Conservation (phyloP, 768 basidiomycete genomes). For the Rhizopogon vesiculosus region DNA sequence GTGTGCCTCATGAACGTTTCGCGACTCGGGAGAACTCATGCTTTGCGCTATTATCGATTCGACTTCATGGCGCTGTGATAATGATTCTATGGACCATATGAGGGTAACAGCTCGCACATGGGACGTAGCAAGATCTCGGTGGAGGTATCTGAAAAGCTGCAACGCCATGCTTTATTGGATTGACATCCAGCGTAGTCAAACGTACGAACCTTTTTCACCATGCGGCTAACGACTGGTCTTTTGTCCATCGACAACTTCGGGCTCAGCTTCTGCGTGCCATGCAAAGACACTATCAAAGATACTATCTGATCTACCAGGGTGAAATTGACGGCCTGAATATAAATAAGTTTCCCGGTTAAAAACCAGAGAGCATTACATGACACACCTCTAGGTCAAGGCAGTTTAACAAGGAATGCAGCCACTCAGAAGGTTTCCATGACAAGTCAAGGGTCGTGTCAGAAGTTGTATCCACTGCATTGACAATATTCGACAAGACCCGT, state of each 20-base stretch:
- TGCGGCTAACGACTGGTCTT: slow-evolving; percentile 48
- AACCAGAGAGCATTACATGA: slow-evolving; percentile 1
- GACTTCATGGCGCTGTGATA: slow-evolving; percentile 53
- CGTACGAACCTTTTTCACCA: slow-evolving; percentile 47
- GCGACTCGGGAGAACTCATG: slow-evolving; percentile 52
- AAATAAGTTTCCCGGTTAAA: slow-evolving; percentile 8
- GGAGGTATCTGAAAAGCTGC: slow-evolving; percentile 72
- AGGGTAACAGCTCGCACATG: slow-evolving; percentile 79
- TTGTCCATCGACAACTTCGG: slow-evolving; percentile 54
- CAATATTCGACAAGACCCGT: slow-evolving; percentile 45
- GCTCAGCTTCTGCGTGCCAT: slow-evolving; percentile 43
- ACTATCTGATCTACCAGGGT: slow-evolving; percentile 61
- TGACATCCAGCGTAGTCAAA: neutral
- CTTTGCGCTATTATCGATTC: slow-evolving; percentile 76
- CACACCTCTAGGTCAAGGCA: slow-evolving; percentile 55
- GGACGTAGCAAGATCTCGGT: slow-evolving; percentile 59
- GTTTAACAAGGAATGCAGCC: slow-evolving; percentile 54
- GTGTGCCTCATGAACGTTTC: slow-evolving; percentile 51
- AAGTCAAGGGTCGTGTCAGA: slow-evolving; percentile 30
- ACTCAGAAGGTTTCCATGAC: slow-evolving; percentile 58
- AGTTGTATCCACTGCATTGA: slow-evolving; percentile 34
- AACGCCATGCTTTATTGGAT: slow-evolving; percentile 6
- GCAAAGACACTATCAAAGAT: slow-evolving; percentile 49
- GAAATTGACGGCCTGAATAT: slow-evolving; percentile 56
- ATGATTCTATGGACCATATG: slow-evolving; percentile 73